Evolutionary conservation across 306 rosid species (phyloP), one percentile per base, ranked within the genome.

Genomic region (Fragaria ananassa): DNA sequence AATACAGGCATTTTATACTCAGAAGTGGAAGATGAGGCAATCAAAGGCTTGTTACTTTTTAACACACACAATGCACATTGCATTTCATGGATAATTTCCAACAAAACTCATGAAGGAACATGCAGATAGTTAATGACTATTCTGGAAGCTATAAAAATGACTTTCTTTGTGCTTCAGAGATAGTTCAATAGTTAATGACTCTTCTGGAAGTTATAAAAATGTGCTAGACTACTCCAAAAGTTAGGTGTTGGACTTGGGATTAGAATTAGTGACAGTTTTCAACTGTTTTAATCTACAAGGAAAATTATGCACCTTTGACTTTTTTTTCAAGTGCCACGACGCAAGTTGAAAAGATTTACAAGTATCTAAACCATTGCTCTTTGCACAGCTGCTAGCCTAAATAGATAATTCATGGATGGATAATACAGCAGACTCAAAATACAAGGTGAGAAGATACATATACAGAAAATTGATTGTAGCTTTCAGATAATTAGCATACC

Each of bases 21-120:
- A 2, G 97, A 92, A 2, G 84, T 86, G 21, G 89, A 93, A 41
- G 67, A 72, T 19, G 31, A 31, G 44, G 58, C 15, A 76, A 81
- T 34, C 39, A 78, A 46, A 62, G 70, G 84, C 71, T 70, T 64
- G 46, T 47, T 45, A 64, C 44, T 27, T 74, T 45, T 35, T 13
- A 61, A 18, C 4, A 67, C 44, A 37, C 27, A 84, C 68, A 67
- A 61, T 65, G n/a, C 37, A 9, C 2, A 12, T n/a, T 4, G 35
- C 2, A 15, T 54, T 21, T 8, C 27, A 70, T 31, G 42, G 18
- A 47, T 23, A 23, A 8, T 68, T 68, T 31, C 47, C 5, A 49
- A 25, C 18, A 60, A 4, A 11, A 35, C 64, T 42, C 3, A 63
- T 11, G 37, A 1, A 80, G 34, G 14, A 13, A 66, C 4, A n/a